Percentiles rank a stretch among this genome's conserved stretches.
These are phyloP conservation scores for Endoconidiophora laricicola DNA, from an alignment of 2,329 filamentous ascomycete genomes.

Conservation along the genomic window DNA sequence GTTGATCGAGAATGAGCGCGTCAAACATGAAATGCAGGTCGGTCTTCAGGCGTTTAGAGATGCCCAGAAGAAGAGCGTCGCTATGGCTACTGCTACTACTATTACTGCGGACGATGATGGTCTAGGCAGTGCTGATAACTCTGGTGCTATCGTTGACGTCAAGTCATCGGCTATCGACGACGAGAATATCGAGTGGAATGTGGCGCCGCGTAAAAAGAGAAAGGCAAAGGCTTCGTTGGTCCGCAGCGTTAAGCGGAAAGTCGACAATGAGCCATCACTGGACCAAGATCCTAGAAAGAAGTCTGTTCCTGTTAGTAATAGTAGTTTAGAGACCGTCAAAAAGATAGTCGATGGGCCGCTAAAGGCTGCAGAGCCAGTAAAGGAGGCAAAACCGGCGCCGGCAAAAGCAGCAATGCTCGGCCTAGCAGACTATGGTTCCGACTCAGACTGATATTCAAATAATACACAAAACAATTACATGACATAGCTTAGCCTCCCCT, in stretches of 20 bases:
- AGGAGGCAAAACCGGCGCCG: neutral
- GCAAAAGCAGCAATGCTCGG: slow-evolving; percentile 18
- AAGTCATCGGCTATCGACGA: neutral
- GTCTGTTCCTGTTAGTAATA: neutral
- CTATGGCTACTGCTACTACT: too few relatives aligned
- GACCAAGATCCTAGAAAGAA: neutral
- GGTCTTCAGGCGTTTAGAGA: slow-evolving; percentile 38
- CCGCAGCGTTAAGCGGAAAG: slow-evolving; percentile 23
- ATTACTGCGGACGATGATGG: slow-evolving; percentile 11
- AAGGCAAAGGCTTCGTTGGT: slow-evolving; percentile 5
- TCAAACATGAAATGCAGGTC: slow-evolving; percentile 38
- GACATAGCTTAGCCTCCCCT: too few relatives aligned
- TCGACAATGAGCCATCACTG: slow-evolving; percentile 11
- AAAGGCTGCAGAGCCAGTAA: neutral
- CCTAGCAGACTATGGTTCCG: slow-evolving; percentile 41
- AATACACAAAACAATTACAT: neutral
- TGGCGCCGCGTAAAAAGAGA: slow-evolving; percentile 20
- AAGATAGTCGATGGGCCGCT: neutral
- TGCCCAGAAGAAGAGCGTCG: slow-evolving; percentile 24
- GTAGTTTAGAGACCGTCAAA: too few relatives aligned
- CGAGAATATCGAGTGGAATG: slow-evolving; percentile 13
- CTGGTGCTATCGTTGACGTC: neutral
- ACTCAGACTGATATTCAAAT: slow-evolving; percentile 3
- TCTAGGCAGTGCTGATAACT: slow-evolving; percentile 15
- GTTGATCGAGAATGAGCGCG: slow-evolving; percentile 36